Base-by-base conservation (phyloP, 2,329 filamentous ascomycete genomes). In the Verticillium nonalfalfae region DNA sequence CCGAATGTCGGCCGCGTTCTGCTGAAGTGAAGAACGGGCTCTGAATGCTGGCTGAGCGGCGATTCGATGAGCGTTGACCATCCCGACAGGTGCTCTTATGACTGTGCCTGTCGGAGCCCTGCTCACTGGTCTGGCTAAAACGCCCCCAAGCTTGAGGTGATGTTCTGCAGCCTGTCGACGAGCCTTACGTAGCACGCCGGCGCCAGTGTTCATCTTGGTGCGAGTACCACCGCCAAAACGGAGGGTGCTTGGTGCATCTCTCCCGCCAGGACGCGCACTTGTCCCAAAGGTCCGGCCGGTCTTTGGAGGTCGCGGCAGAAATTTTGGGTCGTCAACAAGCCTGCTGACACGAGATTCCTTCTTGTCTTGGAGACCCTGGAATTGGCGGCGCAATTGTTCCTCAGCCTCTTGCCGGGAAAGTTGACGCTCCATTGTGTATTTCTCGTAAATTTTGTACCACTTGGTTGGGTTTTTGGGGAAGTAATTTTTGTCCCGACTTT, bases 371-470 rank as follows among this genome's bases (percentile, higher is more conserved):
- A 89, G 79, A 14, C 80, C 83, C 14, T 81, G 79, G 56, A 89
- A 76, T 52, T 83, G 81, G 56, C 78, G 79, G 67, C 79, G 83
- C 61, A 92, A 77, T 59, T 78, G 79, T 62, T 80, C 81, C 62
- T 85, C 81, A 66, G 88, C 87, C 63, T 83, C 83, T 58, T 84
- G 78, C 63, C 85, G 79, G 59, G 84, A 79, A 59, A 80, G 76
- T 38, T 84, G 78, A 40, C 86, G 82, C 64, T 88, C 79, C 52
- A 78, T 79, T 65, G 85, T 81, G 70, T 93, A 88, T 65, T 86
- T 85, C 65, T 82, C 78, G 76, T 96, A 97, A 14, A 96, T 81
- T 60, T 89, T 86, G 71, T 88, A 86, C 93, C 93, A 97, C 63
- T 86, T 86, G 39, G 79, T 79, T 0, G 88, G 85, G 64, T 91